Evolutionary conservation across 768 basidiomycete genomes (phyloP).

Genomic region (Dentipellis fragilis): DNA sequence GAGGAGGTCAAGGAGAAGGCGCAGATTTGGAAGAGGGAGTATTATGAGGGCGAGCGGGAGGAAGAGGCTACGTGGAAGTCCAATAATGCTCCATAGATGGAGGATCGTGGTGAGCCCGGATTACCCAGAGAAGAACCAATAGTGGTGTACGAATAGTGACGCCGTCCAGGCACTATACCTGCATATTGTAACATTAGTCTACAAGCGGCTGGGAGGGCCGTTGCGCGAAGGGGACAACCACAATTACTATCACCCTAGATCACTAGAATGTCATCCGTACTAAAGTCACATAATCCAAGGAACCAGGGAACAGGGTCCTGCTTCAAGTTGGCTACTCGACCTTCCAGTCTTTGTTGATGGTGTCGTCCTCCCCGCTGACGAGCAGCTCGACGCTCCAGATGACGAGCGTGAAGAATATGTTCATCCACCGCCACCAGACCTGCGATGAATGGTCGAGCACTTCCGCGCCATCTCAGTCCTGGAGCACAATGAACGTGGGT

Average conservation of each 20-base stretch:
- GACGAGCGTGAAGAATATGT: conserved; percentile 76
- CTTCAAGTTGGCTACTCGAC: conserved; percentile 28
- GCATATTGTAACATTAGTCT: too few species aligned
- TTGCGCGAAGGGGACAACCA: too few species aligned
- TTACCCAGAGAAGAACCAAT: too few species aligned
- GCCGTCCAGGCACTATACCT: too few species aligned
- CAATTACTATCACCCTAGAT: too few species aligned
- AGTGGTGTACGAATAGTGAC: too few species aligned
- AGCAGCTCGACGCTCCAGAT: conserved; percentile 78
- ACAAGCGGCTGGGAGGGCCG: too few species aligned
- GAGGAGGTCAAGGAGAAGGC: conserved; percentile 76
- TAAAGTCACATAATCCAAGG: too few species aligned
- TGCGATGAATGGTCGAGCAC: conserved; percentile 86
- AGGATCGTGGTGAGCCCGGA: too few species aligned
- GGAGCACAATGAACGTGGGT: not conserved
- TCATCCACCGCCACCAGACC: conserved; percentile 90
- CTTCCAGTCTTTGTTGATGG: conserved; percentile 62
- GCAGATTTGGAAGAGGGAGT: conserved; percentile 91
- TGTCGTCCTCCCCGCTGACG: conserved; percentile 67
- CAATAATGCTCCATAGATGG: conserved; percentile 25
- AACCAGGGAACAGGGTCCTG: not conserved
- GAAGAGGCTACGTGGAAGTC: conserved; percentile 62
- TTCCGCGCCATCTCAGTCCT: conserved; percentile 17
- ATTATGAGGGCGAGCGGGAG: conserved; percentile 62
- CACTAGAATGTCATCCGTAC: too few species aligned